A percentile compares a stretch with the other conserved stretches of the same genome.
These are phyloP conservation scores for Penicillium sp. DNA, from an alignment of 2,329 filamentous ascomycete genomes.

Conservation along the genomic window DNA sequence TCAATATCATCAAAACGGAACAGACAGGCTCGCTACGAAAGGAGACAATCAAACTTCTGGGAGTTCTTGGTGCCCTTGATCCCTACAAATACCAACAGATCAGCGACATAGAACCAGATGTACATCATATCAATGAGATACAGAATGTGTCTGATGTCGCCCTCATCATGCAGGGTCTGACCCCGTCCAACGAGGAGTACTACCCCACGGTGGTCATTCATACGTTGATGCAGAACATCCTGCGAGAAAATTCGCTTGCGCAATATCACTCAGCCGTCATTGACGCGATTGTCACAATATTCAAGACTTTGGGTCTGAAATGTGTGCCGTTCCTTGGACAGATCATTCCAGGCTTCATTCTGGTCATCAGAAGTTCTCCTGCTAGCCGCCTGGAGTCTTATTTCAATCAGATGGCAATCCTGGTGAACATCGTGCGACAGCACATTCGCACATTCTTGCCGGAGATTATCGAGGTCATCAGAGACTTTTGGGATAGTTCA, in stretches of 20 bases:
- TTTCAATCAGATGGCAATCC: constrained; percentile 89
- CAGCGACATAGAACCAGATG: constrained; percentile 80
- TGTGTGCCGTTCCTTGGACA: constrained; percentile 92
- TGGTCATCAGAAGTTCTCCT: constrained; percentile 79
- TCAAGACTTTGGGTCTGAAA: constrained; percentile 90
- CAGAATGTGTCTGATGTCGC: constrained; percentile 83
- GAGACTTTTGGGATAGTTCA: constrained; percentile 84
- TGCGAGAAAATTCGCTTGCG: constrained; percentile 83
- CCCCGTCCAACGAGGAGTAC: constrained; percentile 95
- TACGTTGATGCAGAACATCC: constrained; percentile 76
- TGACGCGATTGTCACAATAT: constrained; percentile 98
- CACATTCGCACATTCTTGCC: constrained; percentile 90
- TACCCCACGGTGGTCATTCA: constrained; percentile 98
- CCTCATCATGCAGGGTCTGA: constrained; percentile 95
- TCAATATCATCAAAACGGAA: constrained; percentile 91
- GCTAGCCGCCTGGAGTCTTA: constrained; percentile 82
- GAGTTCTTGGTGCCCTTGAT: constrained; percentile 89
- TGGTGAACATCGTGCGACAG: constrained; percentile 92
- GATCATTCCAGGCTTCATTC: constrained; percentile 89
- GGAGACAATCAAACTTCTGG: constrained; percentile 94
- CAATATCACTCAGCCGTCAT: constrained; percentile 93
- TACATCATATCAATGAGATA: constrained; percentile 65
- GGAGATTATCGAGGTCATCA: constrained; percentile 78
- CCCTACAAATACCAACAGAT: constrained; percentile 95
- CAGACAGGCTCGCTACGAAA: constrained; percentile 79